A percentile compares a stretch with the other conserved stretches of the same genome.
Evolutionary conservation across 225 moss, liverwort and hornwort genomes (phyloP).

Genomic region (Sphagnum contortum): DNA sequence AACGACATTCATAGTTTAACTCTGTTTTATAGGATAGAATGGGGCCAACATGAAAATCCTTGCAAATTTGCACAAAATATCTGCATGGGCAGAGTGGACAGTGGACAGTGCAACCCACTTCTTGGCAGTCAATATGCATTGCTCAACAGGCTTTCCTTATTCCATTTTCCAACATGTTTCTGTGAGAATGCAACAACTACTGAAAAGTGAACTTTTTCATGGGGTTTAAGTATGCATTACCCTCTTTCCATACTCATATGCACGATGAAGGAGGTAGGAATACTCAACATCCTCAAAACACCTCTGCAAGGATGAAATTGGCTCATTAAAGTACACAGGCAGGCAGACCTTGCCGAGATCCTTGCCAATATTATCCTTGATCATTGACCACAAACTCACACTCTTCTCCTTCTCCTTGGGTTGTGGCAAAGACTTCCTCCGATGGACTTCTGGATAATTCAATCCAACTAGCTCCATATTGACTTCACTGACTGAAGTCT

Average conservation of each 20-base stretch:
- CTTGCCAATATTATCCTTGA: constrained; percentile 97
- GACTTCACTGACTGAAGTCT: constrained; percentile 11
- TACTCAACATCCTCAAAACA: constrained; percentile 98
- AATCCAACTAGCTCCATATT: constrained; percentile 81
- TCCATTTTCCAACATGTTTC: too few relatives aligned
- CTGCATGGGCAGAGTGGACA: too few relatives aligned
- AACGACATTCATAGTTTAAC: too few relatives aligned
- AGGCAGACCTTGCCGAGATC: constrained; percentile 98
- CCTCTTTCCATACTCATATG: constrained; percentile 80
- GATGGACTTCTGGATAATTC: constrained; percentile 67
- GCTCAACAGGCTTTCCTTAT: too few relatives aligned
- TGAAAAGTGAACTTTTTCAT: too few relatives aligned
- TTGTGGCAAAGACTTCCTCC: constrained; percentile 66
- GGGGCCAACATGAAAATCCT: too few relatives aligned
- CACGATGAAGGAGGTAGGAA: constrained; percentile 84
- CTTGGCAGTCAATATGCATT: too few relatives aligned
- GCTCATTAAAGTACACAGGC: constrained; percentile 98
- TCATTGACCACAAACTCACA: constrained; percentile 99
- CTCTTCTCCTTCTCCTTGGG: constrained; percentile 98
- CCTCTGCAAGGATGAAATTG: constrained; percentile 92
- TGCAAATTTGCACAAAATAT: too few relatives aligned
- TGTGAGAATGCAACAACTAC: too few relatives aligned
- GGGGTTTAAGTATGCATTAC: constrained; percentile 13
- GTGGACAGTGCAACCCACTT: too few relatives aligned
- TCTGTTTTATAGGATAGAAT: too few relatives aligned